Percentiles rank a stretch among this genome's conserved stretches.
Evolutionary conservation across 2,329 filamentous ascomycete genomes (phyloP).

Genomic region (Pleurostoma richardsiae): DNA sequence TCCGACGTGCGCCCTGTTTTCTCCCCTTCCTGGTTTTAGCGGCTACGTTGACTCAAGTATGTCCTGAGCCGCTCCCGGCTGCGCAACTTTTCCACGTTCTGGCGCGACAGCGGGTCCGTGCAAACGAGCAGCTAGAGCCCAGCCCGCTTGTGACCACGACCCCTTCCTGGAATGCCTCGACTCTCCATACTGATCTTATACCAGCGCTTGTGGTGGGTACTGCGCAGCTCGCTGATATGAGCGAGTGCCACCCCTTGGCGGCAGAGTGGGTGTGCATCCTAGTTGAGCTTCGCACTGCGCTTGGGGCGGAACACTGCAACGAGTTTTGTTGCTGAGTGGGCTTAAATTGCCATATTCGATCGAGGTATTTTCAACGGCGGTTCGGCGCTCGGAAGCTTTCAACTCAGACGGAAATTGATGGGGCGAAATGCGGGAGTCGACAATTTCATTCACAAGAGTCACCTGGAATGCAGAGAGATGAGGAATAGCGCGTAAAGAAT

Average conservation of each 20-base stretch:
- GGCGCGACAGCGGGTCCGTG: not conserved
- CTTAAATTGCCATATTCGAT: too few species aligned
- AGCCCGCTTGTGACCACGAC: not conserved
- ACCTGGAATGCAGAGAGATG: too few species aligned
- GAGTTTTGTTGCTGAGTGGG: too few species aligned
- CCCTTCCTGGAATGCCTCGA: not conserved
- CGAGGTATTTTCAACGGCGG: too few species aligned
- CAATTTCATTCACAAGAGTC: too few species aligned
- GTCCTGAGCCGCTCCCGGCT: not conserved
- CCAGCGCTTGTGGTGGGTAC: not conserved
- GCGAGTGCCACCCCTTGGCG: not conserved
- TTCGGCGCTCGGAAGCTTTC: too few species aligned
- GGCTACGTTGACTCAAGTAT: not conserved
- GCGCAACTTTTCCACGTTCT: too few species aligned
- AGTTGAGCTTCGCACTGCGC: not conserved
- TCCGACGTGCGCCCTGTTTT: conserved; percentile 22
- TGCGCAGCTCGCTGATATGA: not conserved
- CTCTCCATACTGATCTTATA: not conserved
- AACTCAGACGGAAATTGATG: too few species aligned
- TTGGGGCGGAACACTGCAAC: too few species aligned
- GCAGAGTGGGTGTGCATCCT: not conserved
- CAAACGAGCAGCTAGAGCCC: not conserved
- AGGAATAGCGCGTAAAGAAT: too few species aligned
- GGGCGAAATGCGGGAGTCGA: too few species aligned
- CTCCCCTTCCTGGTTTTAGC: conserved; percentile 21